phyloP scores from a whole-genome alignment of 2,329 filamentous ascomycete species.

The Diaporthe australafricana region DNA sequence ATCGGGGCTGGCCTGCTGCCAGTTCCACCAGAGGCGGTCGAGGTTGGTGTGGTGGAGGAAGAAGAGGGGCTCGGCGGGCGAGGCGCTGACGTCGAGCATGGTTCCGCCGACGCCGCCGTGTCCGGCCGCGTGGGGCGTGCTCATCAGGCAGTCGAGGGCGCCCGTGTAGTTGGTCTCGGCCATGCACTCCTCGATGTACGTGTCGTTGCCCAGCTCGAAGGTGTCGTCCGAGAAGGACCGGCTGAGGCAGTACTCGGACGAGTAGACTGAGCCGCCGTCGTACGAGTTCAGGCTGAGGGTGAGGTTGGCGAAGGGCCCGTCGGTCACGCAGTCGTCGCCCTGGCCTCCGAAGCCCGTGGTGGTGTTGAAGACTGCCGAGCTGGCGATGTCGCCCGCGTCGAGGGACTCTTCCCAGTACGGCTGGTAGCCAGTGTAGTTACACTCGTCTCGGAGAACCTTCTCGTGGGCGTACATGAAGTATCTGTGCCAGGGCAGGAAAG shows the following conservation, averaged over 20 bases:
- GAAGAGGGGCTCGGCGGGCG: slow-evolving; percentile 51
- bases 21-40: slow-evolving; percentile 45
- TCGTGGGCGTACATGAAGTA: slow-evolving; percentile 48
- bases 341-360: slow-evolving; percentile 49
- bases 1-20: slow-evolving; percentile 43
- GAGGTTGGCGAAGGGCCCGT: slow-evolving; percentile 49
- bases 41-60: slow-evolving; percentile 46
- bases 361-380: slow-evolving; percentile 45
- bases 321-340: slow-evolving; percentile 46
- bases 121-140: slow-evolving; percentile 40
- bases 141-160: slow-evolving; percentile 40
- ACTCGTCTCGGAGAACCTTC: slow-evolving; percentile 46
- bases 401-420: slow-evolving; percentile 50
- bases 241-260: slow-evolving; percentile 11
- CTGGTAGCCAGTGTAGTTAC: slow-evolving; percentile 41
- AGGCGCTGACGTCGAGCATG: slow-evolving; percentile 36
- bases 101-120: slow-evolving; percentile 40
- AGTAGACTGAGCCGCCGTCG: background rate
- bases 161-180: background rate
- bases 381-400: slow-evolving; percentile 40
- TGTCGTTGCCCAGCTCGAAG: slow-evolving; percentile 1
- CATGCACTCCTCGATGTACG: background rate
- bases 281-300: slow-evolving; percentile 40
- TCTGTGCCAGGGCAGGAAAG: slow-evolving; percentile 51
- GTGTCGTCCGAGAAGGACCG: slow-evolving; percentile 12